Evolutionary conservation across 495 filamentous ascomycete genomes (phyloP).

Genomic region (Neurospora sublineolata): DNA sequence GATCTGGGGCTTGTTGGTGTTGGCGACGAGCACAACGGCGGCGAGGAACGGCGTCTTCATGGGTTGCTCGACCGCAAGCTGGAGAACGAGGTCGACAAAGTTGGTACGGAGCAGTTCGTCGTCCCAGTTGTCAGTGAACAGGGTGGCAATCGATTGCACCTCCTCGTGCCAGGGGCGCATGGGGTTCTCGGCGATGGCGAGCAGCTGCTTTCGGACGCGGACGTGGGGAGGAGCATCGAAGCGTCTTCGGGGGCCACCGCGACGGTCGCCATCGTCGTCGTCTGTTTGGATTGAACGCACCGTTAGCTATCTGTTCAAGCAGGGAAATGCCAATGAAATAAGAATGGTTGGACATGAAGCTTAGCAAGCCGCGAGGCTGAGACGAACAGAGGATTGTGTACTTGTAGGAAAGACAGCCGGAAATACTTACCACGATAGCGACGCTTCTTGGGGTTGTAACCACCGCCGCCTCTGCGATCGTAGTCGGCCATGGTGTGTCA

Average conservation of each 20-base stretch:
- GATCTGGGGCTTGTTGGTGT: constrained; percentile 62
- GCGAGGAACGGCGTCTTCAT: constrained; percentile 93
- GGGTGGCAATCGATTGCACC: constrained; percentile 59
- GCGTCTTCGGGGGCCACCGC: constrained; percentile 60
- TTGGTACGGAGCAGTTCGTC: constrained; percentile 51
- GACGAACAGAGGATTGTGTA: background rate
- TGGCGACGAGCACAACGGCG: constrained; percentile 62
- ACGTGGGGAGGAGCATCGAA: constrained; percentile 68
- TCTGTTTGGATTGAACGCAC: constrained; percentile 2
- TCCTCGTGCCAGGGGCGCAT: constrained; percentile 74
- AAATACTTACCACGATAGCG: constrained; percentile 36
- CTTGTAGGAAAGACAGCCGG: background rate
- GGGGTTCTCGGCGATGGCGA: constrained; percentile 78
- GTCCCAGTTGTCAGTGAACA: constrained; percentile 67
- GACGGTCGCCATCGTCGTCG: constrained; percentile 61
- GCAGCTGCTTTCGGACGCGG: constrained; percentile 67
- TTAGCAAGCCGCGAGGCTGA: background rate
- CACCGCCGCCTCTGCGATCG: constrained; percentile 51
- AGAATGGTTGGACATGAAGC: background rate
- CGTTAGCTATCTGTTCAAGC: background rate
- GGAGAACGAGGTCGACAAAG: constrained; percentile 60
- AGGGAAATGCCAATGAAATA: background rate
- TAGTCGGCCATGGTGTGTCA: constrained; percentile 55
- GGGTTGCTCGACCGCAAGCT: constrained; percentile 79
- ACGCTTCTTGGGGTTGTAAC: constrained; percentile 54